Evolutionary conservation across 495 filamentous ascomycete species (phyloP).

Genomic region (Daldinia decipiens): DNA sequence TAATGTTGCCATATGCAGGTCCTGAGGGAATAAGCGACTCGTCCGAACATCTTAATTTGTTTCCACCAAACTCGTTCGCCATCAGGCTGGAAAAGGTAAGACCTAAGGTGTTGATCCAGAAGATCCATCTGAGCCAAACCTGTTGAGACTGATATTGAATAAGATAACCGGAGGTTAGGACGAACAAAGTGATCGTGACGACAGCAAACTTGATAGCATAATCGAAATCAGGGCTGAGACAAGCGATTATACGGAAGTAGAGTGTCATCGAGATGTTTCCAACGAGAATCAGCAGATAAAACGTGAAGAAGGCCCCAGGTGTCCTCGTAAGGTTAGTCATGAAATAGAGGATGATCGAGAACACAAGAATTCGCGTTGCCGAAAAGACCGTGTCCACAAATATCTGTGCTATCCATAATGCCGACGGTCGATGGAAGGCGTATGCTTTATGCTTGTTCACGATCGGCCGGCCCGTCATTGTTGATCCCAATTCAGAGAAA

Average conservation of each 20-base stretch:
- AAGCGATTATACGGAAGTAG: conserved; percentile 81
- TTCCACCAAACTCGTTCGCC: conserved; percentile 80
- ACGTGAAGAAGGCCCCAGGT: conserved; percentile 82
- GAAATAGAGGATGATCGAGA: conserved; percentile 82
- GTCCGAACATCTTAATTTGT: conserved; percentile 70
- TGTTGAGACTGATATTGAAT: conserved; percentile 76
- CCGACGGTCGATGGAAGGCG: conserved; percentile 80
- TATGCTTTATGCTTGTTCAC: conserved; percentile 84
- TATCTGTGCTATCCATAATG: conserved; percentile 82
- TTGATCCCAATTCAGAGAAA: conserved; percentile 74
- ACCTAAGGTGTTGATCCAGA: conserved; percentile 81
- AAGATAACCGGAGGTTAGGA: conserved; percentile 81
- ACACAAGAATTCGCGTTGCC: conserved; percentile 72
- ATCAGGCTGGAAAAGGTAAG: conserved; percentile 79
- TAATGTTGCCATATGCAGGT: conserved; percentile 69
- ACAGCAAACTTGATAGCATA: conserved; percentile 84
- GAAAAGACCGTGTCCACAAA: conserved; percentile 79
- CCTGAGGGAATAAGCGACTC: conserved; percentile 74
- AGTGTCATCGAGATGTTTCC: conserved; percentile 82
- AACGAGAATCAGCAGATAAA: conserved; percentile 73
- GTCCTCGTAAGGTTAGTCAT: conserved; percentile 74
- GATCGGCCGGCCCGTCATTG: conserved; percentile 78
- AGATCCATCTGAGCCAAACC: conserved; percentile 83
- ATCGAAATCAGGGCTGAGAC: conserved; percentile 83
- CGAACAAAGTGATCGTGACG: conserved; percentile 78